Base-by-base conservation (phyloP, 2,329 filamentous ascomycete genomes). In the Pseudocercospora ulei region DNA sequence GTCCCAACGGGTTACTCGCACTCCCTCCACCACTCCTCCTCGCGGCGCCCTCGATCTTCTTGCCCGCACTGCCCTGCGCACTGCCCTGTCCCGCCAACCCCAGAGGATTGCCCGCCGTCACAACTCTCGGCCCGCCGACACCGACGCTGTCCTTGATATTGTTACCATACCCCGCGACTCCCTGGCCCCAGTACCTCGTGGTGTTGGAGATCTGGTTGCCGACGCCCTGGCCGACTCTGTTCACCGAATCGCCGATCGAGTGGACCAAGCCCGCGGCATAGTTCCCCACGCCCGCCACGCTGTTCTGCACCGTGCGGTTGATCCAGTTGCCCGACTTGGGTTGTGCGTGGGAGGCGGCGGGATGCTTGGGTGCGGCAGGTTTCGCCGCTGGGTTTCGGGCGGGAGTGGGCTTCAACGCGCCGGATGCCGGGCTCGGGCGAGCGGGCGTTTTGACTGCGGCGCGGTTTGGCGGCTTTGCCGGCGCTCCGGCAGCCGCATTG, bases 91-190 rank as follows among this genome's bases (percentile, higher is more conserved):
- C 58, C 12, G 56, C 51, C 17, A 70, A 43, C 0, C 67, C 67
- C 5, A 70, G 53, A 2, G 67, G 67, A 48, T 70, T 70, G 13
- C 57, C 59, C 16, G 61, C 62, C 1, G 67, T 69, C 3, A 61
- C 52, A 11, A 65, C 61, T 3, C 67, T 57, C 20, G 59, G 51
- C 3, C 67, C 67, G 3, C 57, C 55, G 1, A 68, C 66, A 22
- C 62, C 64, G 1, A 67, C 63, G 3, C 57, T 52, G 48, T 70
- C 67, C 47, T 70, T 70, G 53, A 70, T 63, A 19, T 61, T 60
- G 51, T 70, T 70, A 16, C 67, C 67, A 42, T 70, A 69, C 25
- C 64, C 65, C 26, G 66, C 62, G 2, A 70, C 63, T 29, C 62
- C 58, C 50, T 69, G 65, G 38, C 65, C 67, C 67, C 65, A 69